Conservation (phyloP, 371 early-diverging fungal genomes). For the Nematocida parisii region DNA sequence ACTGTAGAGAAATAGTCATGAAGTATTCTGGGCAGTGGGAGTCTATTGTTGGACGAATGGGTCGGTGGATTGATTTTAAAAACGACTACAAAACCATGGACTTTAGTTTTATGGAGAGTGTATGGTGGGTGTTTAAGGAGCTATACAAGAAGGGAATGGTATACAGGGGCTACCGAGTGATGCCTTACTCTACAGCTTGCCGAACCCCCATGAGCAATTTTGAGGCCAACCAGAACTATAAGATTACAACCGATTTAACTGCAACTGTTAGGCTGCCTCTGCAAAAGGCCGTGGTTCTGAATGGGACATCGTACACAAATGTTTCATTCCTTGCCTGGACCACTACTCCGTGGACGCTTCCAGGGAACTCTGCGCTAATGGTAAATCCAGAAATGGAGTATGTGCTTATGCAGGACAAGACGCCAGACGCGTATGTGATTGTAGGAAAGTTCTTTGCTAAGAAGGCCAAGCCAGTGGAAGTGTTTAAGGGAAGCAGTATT, state of each 20-base stretch:
- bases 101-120: conserved; percentile 88
- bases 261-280: conserved; percentile 86
- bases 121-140: conserved; percentile 98
- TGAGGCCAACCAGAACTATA: conserved; percentile 97
- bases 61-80: conserved; percentile 99
- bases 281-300: conserved; percentile 70
- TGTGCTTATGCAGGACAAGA: conserved; percentile 80
- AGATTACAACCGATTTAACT: conserved; percentile 93
- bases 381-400: conserved; percentile 89
- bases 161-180: conserved; percentile 90
- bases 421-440: conserved; percentile 60
- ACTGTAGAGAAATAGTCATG: conserved; percentile 97
- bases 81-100: conserved; percentile 98
- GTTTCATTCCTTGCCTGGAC: conserved; percentile 92
- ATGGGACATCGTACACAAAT: conserved; percentile 72
- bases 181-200: conserved; percentile 97
- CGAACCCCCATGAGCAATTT: conserved; percentile 95
- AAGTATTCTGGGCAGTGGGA: conserved; percentile 93
- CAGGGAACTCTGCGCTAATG: conserved; percentile 86
- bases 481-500: conserved; percentile 78
- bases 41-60: conserved; percentile 87
- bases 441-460: conserved; percentile 36
- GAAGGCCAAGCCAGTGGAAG: conserved; percentile 75
- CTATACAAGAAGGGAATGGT: conserved; percentile 89
- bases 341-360: conserved; percentile 99